phyloP scores from a whole-genome alignment of 225 moss, liverwort and hornwort genomes.

The Lunularia cruciata region DNA sequence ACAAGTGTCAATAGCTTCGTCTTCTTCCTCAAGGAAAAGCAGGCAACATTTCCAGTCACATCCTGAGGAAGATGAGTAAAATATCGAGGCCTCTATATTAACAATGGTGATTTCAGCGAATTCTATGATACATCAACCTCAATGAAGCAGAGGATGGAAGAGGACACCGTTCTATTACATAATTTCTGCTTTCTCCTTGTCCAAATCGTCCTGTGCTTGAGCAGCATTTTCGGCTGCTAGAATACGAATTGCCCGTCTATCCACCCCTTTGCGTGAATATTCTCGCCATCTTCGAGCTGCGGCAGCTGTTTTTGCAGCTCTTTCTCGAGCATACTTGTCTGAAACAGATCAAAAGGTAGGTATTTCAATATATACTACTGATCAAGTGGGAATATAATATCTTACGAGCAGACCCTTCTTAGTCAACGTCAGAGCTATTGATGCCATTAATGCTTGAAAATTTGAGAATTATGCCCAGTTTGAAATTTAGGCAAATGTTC shows the following conservation, averaged over 20 bases:
- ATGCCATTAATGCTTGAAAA: no score
- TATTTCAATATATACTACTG: no score
- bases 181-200: constrained; percentile 32
- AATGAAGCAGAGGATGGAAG: neutral
- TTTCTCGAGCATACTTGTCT: constrained; percentile 75
- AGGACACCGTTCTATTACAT: constrained; percentile 6
- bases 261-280: constrained; percentile 71
- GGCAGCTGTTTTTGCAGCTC: constrained; percentile 87
- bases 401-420: no score
- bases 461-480: no score
- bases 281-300: constrained; percentile 95
- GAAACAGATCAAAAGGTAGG: neutral
- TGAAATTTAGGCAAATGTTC: no score
- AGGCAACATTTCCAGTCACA: no score
- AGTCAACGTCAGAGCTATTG: no score
- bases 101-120: constrained; percentile 14
- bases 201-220: constrained; percentile 41
- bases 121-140: neutral
- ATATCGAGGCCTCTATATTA: no score
- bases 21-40: no score
- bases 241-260: constrained; percentile 48
- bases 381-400: no score
- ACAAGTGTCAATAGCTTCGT: no score
- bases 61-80: no score
- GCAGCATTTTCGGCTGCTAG: constrained; percentile 41